Percentiles rank a stretch among this genome's conserved stretches.
Conservation (phyloP, 2,329 filamentous ascomycete species). For the Proliferodiscus dingleyae region DNA sequence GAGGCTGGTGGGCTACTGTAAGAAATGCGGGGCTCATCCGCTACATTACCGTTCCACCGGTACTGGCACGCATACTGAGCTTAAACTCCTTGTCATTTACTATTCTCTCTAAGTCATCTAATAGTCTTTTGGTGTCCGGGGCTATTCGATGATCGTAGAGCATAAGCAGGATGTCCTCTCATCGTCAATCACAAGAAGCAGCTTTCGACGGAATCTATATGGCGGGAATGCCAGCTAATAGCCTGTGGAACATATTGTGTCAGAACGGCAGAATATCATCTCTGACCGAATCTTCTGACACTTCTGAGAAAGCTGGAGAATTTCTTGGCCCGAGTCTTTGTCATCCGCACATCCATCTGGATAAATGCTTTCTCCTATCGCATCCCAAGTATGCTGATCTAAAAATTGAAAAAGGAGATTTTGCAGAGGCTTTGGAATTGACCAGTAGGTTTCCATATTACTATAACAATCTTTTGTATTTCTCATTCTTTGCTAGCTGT, state of each 20-base stretch:
- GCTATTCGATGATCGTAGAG: not conserved
- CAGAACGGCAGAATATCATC: conserved; percentile 27
- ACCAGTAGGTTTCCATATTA: conserved; percentile 35
- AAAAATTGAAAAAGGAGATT: conserved; percentile 55
- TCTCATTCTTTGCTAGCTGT: conserved; percentile 26
- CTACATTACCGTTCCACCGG: too few species aligned
- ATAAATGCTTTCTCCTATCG: conserved; percentile 59
- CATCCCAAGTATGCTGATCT: conserved; percentile 56
- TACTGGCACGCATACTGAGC: too few species aligned
- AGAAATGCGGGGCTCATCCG: too few species aligned
- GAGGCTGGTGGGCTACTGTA: not conserved
- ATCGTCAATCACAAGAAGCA: not conserved
- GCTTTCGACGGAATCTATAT: conserved; percentile 29
- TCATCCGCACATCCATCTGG: conserved; percentile 69
- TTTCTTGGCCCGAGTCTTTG: conserved; percentile 54
- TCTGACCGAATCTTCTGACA: conserved; percentile 19
- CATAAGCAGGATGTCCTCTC: not conserved
- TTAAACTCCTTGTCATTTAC: not conserved
- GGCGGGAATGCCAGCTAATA: conserved; percentile 24
- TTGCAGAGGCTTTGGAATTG: conserved; percentile 58
- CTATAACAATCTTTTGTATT: conserved; percentile 3
- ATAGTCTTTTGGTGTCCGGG: too few species aligned
- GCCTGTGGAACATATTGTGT: conserved; percentile 32
- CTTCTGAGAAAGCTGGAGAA: conserved; percentile 1
- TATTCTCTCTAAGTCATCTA: too few species aligned